Evolutionary conservation across 2,329 filamentous ascomycete genomes (phyloP).

Genomic region (Fusarium sp.): DNA sequence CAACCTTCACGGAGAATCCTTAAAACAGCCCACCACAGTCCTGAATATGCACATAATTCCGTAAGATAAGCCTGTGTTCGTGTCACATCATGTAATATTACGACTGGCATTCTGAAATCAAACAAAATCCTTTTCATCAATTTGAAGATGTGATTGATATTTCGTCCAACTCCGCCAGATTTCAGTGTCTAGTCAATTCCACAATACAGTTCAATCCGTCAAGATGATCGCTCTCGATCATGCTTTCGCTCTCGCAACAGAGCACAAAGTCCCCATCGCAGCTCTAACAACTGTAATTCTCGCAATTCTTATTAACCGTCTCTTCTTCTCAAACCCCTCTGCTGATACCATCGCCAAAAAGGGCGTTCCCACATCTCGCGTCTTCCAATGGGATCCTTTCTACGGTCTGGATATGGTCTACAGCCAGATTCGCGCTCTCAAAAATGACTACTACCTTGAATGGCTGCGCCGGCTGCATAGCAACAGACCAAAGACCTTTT

Average conservation of each 20-base stretch:
- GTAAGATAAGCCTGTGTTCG: too few species aligned
- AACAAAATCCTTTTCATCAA: too few species aligned
- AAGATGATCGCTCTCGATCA: neutral
- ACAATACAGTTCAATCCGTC: neutral
- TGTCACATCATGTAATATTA: too few species aligned
- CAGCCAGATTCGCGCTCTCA: slow-evolving; percentile 1
- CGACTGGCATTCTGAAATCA: too few species aligned
- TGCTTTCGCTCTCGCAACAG: neutral
- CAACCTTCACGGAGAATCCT: too few species aligned
- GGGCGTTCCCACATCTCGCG: neutral
- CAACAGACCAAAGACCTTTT: slow-evolving; percentile 14
- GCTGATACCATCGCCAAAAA: neutral
- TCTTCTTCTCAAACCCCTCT: neutral
- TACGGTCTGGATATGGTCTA: slow-evolving; percentile 9
- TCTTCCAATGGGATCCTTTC: slow-evolving; percentile 13
- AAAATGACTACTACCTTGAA: slow-evolving; percentile 13
- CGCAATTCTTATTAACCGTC: neutral
- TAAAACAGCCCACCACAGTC: too few species aligned
- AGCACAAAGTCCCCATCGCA: neutral
- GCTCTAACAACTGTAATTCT: neutral
- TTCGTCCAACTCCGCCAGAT: neutral
- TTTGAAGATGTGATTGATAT: neutral
- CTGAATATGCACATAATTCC: too few species aligned
- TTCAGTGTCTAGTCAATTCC: too few species aligned
- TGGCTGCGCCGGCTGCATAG: slow-evolving; percentile 6